Evolutionary conservation across 1,284 basidiomycete genomes (phyloP), one percentile per base, ranked within the genome.

Genomic region (Bjerkandera adusta): DNA sequence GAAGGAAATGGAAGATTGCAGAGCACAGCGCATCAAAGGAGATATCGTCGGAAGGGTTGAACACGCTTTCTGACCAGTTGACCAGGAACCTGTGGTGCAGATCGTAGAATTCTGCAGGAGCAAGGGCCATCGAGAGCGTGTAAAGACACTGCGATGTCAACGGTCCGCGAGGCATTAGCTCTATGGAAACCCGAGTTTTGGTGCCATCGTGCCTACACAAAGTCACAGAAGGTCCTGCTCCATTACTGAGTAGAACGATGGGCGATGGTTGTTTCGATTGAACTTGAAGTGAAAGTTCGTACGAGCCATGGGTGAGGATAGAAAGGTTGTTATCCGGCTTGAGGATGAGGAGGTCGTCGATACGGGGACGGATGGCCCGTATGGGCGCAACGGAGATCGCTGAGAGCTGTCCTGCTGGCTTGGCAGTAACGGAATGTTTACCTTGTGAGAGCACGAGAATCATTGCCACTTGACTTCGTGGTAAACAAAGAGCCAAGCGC

Each of bases 341-440:
- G 26, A 89, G 62, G 13, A 86, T 63, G 5, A 94, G 64, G 5
- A 90, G 70, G 63, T 94, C 92, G 61, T 73, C 75, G 12, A 89
- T 69, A 11, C 69, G 66, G 8, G 67, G 66, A 16, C 90, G 76
- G 1, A 85, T 88, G 1, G 79, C 76, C 11, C 76, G 70, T 32
- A 92, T 65, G 0, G 88, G 68, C 1, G 75, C 68, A 1, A 79
- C 73, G 0, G 83, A 76, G 2, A 76, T 58, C 0, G 77, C 84
- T 10, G 73, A 65, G 2, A 77, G 54, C 25, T 71, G 65, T 0
- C 63, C 59, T 6, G 76, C 29, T 13, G 65, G 63, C 12, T 59
- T 59, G 46, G 81, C 67, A 49, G 70, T 62, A 52, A 80, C 57
- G 15, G 66, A 65, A n/a, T n/a, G n/a, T n/a, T n/a, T n/a, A n/a